A percentile compares a stretch with the other conserved stretches of the same genome.
phyloP scores from a whole-genome alignment of 129 eudicot genomes.

The Scalesia atractyloides region DNA sequence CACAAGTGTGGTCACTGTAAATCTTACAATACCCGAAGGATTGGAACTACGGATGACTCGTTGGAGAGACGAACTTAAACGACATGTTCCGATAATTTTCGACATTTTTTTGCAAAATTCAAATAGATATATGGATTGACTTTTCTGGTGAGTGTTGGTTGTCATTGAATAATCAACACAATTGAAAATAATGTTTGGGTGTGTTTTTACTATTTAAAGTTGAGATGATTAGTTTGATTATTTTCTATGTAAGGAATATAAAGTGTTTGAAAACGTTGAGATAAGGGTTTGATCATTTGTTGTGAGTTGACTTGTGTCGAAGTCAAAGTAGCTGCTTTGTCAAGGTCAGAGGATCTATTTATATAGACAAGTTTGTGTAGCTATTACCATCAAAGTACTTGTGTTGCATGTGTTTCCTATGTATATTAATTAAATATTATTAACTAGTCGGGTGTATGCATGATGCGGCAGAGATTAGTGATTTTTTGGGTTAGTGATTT shows the following conservation, averaged over 20 bases:
- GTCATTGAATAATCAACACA: neutral
- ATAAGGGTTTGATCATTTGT: neutral
- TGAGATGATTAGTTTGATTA: too few relatives aligned
- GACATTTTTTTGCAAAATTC: neutral
- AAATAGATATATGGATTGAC: neutral
- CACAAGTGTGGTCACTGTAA: slow-evolving; percentile 81
- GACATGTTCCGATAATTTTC: neutral
- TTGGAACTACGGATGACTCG: slow-evolving; percentile 31
- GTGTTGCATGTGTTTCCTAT: too few relatives aligned
- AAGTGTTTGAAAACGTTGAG: too few relatives aligned
- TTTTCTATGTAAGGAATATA: too few relatives aligned
- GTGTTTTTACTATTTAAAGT: neutral
- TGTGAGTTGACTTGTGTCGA: neutral
- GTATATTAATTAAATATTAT: too few relatives aligned
- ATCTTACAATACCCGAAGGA: slow-evolving; percentile 85
- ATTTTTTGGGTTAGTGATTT: too few relatives aligned
- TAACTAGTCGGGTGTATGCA: too few relatives aligned
- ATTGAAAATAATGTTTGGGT: neutral
- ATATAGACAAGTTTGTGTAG: too few relatives aligned
- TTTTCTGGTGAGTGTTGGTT: neutral
- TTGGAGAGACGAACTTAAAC: slow-evolving; percentile 19
- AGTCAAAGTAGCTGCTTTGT: neutral
- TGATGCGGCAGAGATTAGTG: too few relatives aligned
- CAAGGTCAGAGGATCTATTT: too few relatives aligned
- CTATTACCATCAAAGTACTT: too few relatives aligned